Evolutionary conservation across 371 early-diverging fungal genomes (phyloP), one percentile per base, ranked within the genome.

Genomic region (Mucor piriformis): DNA sequence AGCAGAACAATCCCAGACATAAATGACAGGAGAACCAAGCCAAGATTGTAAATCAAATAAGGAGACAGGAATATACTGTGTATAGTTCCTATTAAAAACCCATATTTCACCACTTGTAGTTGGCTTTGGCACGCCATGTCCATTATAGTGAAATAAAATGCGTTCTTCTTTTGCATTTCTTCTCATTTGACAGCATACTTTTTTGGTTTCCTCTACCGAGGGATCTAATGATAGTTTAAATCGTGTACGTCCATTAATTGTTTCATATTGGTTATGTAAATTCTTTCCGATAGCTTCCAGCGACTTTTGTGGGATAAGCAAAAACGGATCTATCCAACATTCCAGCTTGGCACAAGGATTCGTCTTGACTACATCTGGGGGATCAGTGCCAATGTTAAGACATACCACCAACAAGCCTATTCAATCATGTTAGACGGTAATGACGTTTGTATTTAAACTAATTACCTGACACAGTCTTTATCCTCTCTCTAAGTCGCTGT

Each of bases 41-140:
- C 96, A 96, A 29, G 86, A 83, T 73, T 95, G 94, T 38, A 98
- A 71, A 71, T 97, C 96, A 69, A 89, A 83, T 15, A 96, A 76
- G 16, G 92, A 90, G 5, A 97, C 91, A 3, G 98, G 99, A 53
- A 98, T 93, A 78, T 98, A 98, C 79, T 98, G 98, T 16, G 97
- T 96, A 79, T 94, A 97, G 58, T 87, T 88, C 61, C 92, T 90
- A 82, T 98, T 97, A 66, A 97, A 98, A 34, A 95, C 97, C 99
- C 99, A 98, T 37, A 97, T 89, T 71, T 98, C 99, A 42, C 99
- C 99, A 61, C 92, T 93, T 5, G 84, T 72, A 2, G 98, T 96
- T 4, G 98, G 97, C 55, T 90, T 91, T 12, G 99, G 99, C 16
- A 98, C 98, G 46, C 99, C 99, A 61, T 97, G 97, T 15, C 99